A percentile compares a stretch with the other conserved stretches of the same genome.
Evolutionary conservation across 164 flowering plant genomes (phyloP).

Genomic region (Berberis thunbergii): DNA sequence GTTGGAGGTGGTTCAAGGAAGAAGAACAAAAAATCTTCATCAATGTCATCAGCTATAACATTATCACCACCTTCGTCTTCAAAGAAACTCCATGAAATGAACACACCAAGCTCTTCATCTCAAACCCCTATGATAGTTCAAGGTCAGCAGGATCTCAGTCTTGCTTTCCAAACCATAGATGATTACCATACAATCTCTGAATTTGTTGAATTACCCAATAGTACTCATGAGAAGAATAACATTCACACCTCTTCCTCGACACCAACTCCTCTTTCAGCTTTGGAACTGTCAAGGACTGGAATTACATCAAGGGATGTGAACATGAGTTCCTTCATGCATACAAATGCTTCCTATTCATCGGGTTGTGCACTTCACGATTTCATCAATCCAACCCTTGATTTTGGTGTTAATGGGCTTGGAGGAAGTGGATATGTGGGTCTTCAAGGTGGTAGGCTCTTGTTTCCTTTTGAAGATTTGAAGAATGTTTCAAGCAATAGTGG

Average conservation of each 20-base stretch:
- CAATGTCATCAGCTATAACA: background rate
- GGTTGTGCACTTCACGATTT: conserved; percentile 47
- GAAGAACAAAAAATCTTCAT: conserved; percentile 42
- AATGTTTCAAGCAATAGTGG: conserved; percentile 29
- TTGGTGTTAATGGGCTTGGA: conserved; percentile 50
- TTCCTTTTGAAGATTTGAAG: conserved; percentile 71
- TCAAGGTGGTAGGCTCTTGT: conserved; percentile 43
- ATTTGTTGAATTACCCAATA: conserved; percentile 22
- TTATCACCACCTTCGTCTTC: conserved; percentile 17
- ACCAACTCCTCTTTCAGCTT: conserved; percentile 31
- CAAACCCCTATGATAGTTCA: conserved; percentile 51
- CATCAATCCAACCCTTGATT: conserved; percentile 42
- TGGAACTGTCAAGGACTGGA: conserved; percentile 45
- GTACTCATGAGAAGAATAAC: conserved; percentile 8
- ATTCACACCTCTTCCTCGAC: conserved; percentile 11
- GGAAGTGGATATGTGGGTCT: conserved; percentile 24
- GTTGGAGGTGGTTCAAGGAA: conserved; percentile 95
- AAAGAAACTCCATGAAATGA: conserved; percentile 36
- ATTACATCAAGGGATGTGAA: conserved; percentile 30
- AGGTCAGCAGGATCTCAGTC: conserved; percentile 55
- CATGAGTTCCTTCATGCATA: conserved; percentile 42
- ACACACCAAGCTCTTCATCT: conserved; percentile 19
- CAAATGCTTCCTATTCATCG: conserved; percentile 41
- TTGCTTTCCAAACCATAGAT: conserved; percentile 37
- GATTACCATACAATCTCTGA: conserved; percentile 15